Conservation (phyloP, 805 yeast genomes). For the Wickerhamiella domercqiae region DNA sequence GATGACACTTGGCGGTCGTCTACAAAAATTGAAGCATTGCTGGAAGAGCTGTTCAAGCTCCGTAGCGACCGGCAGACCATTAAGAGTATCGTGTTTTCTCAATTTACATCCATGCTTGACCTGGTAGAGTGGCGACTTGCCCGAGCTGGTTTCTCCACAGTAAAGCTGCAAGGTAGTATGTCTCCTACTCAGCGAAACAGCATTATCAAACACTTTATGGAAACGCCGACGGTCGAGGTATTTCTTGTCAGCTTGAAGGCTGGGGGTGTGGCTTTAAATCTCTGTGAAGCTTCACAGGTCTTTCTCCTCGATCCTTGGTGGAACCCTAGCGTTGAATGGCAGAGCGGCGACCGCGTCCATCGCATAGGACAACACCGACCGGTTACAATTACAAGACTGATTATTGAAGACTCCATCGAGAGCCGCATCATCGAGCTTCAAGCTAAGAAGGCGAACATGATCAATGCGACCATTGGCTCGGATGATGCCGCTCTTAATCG, state of each 20-base stretch:
- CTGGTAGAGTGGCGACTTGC: slow-evolving; percentile 89
- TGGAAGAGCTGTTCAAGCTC: slow-evolving; percentile 77
- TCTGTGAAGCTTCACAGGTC: slow-evolving; percentile 95
- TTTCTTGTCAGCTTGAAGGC: slow-evolving; percentile 91
- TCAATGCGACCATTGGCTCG: slow-evolving; percentile 85
- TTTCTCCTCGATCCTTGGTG: slow-evolving; percentile 98
- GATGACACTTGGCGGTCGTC: slow-evolving; percentile 81
- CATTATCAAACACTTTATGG: slow-evolving; percentile 83
- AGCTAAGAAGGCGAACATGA: slow-evolving; percentile 96
- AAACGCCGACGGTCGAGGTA: slow-evolving; percentile 80
- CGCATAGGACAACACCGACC: slow-evolving; percentile 95
- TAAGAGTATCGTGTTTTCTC: slow-evolving; percentile 93
- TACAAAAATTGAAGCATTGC: slow-evolving; percentile 90
- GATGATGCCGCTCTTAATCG: slow-evolving; percentile 84
- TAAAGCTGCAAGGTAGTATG: slow-evolving; percentile 92
- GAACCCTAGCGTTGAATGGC: slow-evolving; percentile 98
- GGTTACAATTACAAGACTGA: slow-evolving; percentile 77
- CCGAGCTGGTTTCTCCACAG: slow-evolving; percentile 90
- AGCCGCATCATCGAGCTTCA: slow-evolving; percentile 90
- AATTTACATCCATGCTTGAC: slow-evolving; percentile 92
- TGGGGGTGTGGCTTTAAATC: slow-evolving; percentile 94
- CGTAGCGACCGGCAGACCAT: slow-evolving; percentile 79
- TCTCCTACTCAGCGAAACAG: slow-evolving; percentile 89
- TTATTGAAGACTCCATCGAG: slow-evolving; percentile 94
- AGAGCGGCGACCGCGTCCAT: slow-evolving; percentile 94